Base-by-base conservation (phyloP, 2,329 filamentous ascomycete genomes). In the Fonsecaea erecta region DNA sequence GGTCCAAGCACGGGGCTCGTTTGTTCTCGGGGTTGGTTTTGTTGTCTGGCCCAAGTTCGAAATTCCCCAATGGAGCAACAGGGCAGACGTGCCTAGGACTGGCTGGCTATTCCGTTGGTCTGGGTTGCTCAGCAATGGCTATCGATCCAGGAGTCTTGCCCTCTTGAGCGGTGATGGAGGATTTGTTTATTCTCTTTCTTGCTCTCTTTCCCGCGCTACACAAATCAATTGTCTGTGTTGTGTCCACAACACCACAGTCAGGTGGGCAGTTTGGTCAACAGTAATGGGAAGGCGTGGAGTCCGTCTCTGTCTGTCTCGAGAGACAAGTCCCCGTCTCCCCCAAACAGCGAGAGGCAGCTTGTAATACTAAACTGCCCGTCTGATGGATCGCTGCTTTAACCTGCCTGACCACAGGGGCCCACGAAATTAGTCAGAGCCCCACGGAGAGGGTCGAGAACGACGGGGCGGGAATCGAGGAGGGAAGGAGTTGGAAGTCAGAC, bases 321-420 rank as follows among this genome's bases (percentile, higher is more conserved):
- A 61, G 52, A 28, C 28, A 52, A 40, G n/a, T 46, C 43, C 3
- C n/a, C n/a, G n/a, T n/a, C n/a, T n/a, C n/a, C n/a, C n/a, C 35
- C 30, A 62, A 61, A 56, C 51, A 53, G 53, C 52, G 40, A 34
- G 26, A 60, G 53, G 58, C 43, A 40, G 18, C 30, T 48, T 58
- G 63, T 65, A 65, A 65, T 65, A 65, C 28, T 18, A 35, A 46
- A 46, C 18, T 11, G 18, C 21, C 28, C 14, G 26, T 48, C 53
- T 40, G 14, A 3, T 14, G 43, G 43, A 51, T 43, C 37, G 64
- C 64, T 60, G 64, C 64, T 66, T 66, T 66, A 60, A 26, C n/a
- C 14, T n/a, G 18, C 18, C n/a, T 1, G 16, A 46, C 12, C 18
- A 21, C 21, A 35, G 26, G 12, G 24, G 18, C 18, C 43, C 51